A percentile compares a stretch with the other conserved stretches of the same genome.
phyloP scores from a whole-genome alignment of 1,139 yeast species.

The Suhomyces bribrorum region DNA sequence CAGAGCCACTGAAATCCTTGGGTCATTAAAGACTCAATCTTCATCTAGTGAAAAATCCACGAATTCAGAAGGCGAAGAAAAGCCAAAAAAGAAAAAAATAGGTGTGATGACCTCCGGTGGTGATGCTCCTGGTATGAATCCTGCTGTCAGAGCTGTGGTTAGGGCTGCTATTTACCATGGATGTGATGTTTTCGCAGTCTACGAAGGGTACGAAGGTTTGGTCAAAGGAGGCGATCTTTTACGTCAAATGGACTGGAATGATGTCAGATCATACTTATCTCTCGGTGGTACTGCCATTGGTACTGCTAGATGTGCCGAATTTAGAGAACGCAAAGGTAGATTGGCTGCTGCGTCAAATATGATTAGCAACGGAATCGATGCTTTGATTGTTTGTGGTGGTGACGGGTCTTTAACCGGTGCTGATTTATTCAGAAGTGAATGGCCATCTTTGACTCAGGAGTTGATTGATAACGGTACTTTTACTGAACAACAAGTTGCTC shows the following conservation, averaged over 20 bases:
- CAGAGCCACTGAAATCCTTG: slow-evolving; percentile 19
- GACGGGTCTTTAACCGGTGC: slow-evolving; percentile 87
- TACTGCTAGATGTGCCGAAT: slow-evolving; percentile 73
- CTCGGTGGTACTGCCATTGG: slow-evolving; percentile 84
- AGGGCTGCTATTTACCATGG: slow-evolving; percentile 71
- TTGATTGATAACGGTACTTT: slow-evolving; percentile 52
- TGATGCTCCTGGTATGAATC: slow-evolving; percentile 87
- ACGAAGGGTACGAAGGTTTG: slow-evolving; percentile 79
- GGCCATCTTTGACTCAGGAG: slow-evolving; percentile 73
- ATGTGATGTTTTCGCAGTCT: slow-evolving; percentile 71
- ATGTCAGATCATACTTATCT: slow-evolving; percentile 72
- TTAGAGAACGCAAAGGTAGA: slow-evolving; percentile 69
- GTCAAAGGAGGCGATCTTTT: slow-evolving; percentile 68
- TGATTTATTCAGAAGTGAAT: slow-evolving; percentile 72
- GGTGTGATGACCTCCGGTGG: slow-evolving; percentile 90
- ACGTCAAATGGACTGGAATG: slow-evolving; percentile 71
- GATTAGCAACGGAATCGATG: slow-evolving; percentile 74
- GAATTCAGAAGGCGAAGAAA: slow-evolving; percentile 3
- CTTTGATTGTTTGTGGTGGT: slow-evolving; percentile 81
- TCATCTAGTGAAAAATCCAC: slow-evolving; percentile 6
- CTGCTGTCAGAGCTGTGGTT: slow-evolving; percentile 77
- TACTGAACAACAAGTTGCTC: slow-evolving; percentile 51
- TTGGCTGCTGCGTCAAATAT: slow-evolving; percentile 65
- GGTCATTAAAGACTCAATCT: slow-evolving; percentile 15
- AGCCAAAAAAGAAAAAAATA: slow-evolving; percentile 47